Percentiles rank a stretch among this genome's conserved stretches.
phyloP scores from a whole-genome alignment of 306 rosid genomes.

The Glycine tomentella region DNA sequence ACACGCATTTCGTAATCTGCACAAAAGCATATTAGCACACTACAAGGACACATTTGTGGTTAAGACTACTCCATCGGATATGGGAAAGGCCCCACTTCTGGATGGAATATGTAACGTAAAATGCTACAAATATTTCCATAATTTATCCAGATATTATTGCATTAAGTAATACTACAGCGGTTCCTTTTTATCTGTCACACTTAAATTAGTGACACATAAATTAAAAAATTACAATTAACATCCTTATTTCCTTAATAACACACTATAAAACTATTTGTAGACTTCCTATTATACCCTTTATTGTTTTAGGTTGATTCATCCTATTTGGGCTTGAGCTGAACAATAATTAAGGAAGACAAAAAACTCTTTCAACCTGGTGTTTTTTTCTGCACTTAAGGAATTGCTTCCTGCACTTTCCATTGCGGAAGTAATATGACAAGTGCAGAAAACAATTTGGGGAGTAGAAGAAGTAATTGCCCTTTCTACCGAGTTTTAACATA shows the following conservation, averaged over 20 bases:
- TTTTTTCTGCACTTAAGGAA: no score
- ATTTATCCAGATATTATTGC: background rate
- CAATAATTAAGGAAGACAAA: background rate
- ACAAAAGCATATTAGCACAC: background rate
- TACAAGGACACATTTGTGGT: background rate
- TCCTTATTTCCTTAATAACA: background rate
- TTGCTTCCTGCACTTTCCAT: no score
- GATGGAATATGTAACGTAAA: constrained; percentile 1
- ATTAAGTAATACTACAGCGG: background rate
- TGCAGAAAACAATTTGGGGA: no score
- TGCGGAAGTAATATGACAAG: no score
- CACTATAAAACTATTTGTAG: background rate
- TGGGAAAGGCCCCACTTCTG: background rate
- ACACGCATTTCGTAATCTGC: background rate
- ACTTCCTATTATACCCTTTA: background rate
- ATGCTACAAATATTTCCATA: background rate
- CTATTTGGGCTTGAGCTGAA: background rate
- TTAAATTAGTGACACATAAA: background rate
- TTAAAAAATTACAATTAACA: background rate
- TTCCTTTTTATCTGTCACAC: background rate
- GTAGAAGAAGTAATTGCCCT: no score
- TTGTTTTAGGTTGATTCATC: background rate
- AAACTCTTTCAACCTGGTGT: background rate
- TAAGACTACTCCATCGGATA: background rate
- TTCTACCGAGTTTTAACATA: background rate